Evolutionary conservation across 257 asterid genomes (phyloP).

Genomic region (Primulina huaijiensis): DNA sequence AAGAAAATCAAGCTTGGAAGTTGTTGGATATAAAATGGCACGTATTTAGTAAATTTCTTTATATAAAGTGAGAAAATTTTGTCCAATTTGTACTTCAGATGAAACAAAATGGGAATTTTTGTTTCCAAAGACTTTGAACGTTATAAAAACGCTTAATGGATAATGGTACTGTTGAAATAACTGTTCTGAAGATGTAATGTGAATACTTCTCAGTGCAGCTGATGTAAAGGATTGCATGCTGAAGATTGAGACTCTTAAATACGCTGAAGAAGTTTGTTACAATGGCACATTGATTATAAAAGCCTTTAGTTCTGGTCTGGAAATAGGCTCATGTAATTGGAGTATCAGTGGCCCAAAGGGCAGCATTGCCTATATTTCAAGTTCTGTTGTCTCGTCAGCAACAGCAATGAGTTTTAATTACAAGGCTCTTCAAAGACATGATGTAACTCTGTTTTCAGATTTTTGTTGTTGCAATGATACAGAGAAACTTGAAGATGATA

Average conservation of each 20-base stretch:
- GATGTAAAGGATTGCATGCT: conserved; percentile 78
- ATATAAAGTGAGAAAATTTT: too few species aligned
- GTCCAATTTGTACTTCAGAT: too few species aligned
- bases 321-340: conserved; percentile 93
- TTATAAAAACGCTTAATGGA: too few species aligned
- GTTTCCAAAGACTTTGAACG: background rate
- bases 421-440: conserved; percentile 56
- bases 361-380: conserved; percentile 58
- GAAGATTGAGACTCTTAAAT: conserved; percentile 68
- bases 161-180: background rate
- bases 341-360: conserved; percentile 60
- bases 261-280: conserved; percentile 80
- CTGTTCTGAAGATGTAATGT: conserved; percentile 30
- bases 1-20: background rate
- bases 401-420: conserved; percentile 57
- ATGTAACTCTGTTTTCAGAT: conserved; percentile 68
- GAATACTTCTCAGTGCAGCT: conserved; percentile 75
- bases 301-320: conserved; percentile 84
- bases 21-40: background rate
- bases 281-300: conserved; percentile 68
- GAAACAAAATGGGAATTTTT: too few species aligned
- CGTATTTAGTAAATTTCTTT: too few species aligned
- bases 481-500: conserved; percentile 31
- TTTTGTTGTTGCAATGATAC: conserved; percentile 33
- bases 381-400: conserved; percentile 54